Conservation (phyloP, 495 filamentous ascomycete genomes). For the Lindgomyces ingoldianus region DNA sequence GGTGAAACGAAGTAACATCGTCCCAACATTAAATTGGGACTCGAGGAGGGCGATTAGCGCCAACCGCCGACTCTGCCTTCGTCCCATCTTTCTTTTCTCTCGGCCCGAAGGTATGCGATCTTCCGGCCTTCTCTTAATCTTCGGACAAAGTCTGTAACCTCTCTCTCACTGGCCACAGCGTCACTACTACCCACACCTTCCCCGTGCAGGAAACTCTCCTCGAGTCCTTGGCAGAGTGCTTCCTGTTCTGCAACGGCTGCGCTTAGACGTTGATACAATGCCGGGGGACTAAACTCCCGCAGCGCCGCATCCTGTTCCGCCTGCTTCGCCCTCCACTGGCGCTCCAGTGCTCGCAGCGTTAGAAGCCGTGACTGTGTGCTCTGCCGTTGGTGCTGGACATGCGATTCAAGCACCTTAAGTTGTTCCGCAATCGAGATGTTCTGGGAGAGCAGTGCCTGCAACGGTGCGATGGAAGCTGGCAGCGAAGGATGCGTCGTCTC, state of each 20-base stretch:
- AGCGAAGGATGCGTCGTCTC: slow-evolving; percentile 67
- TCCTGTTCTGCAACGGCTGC: slow-evolving; percentile 80
- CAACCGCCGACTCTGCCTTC: slow-evolving; percentile 91
- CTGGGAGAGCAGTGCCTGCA: slow-evolving; percentile 62
- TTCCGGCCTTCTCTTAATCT: slow-evolving; percentile 75
- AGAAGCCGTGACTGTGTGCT: slow-evolving; percentile 78
- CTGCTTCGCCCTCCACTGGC: slow-evolving; percentile 87
- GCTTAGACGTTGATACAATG: slow-evolving; percentile 76
- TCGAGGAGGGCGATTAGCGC: slow-evolving; percentile 60
- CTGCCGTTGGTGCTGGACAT: slow-evolving; percentile 63
- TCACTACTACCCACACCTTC: slow-evolving; percentile 51
- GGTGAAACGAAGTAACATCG: background rate
- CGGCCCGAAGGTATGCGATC: slow-evolving; percentile 69
- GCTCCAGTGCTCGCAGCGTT: slow-evolving; percentile 78
- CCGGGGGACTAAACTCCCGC: slow-evolving; percentile 78
- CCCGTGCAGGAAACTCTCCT: slow-evolving; percentile 85
- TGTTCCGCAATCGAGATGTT: slow-evolving; percentile 69
- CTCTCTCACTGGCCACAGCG: slow-evolving; percentile 65
- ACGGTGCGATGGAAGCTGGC: slow-evolving; percentile 53
- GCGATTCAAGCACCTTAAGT: slow-evolving; percentile 58
- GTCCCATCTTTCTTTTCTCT: slow-evolving; percentile 89
- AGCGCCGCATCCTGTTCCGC: slow-evolving; percentile 82
- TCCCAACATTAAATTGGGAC: background rate
- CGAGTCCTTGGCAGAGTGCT: slow-evolving; percentile 73
- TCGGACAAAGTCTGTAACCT: slow-evolving; percentile 79